Evolutionary conservation across 495 filamentous ascomycete species (phyloP).

Genomic region (Astrothelium macrocarpum): DNA sequence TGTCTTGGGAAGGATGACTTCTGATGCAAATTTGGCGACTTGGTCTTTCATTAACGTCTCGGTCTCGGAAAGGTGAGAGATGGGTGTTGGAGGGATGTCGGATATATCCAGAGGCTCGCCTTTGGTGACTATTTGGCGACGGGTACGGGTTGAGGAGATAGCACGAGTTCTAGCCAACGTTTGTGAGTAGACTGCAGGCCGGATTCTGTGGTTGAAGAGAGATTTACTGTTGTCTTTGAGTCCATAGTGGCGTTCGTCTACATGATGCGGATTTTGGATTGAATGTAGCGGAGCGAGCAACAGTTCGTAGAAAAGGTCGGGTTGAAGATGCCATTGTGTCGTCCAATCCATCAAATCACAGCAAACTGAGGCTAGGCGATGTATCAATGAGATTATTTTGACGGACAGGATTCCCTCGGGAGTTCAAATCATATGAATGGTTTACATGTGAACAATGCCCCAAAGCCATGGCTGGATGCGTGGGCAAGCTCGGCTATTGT

Average conservation of each 20-base stretch:
- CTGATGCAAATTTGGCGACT: conserved; percentile 82
- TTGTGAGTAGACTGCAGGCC: not conserved
- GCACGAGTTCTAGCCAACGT: not conserved
- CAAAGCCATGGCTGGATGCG: no score
- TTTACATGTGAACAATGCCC: no score
- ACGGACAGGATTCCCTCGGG: no score
- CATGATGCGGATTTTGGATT: not conserved
- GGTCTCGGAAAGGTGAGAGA: conserved; percentile 84
- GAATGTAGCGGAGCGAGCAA: not conserved
- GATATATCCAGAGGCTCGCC: conserved; percentile 48
- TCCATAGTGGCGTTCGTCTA: not conserved
- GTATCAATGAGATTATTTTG: no score
- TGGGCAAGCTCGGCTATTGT: no score
- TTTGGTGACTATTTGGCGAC: conserved; percentile 31
- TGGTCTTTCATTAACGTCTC: conserved; percentile 81
- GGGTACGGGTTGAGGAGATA: conserved; percentile 59
- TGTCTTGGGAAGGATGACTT: conserved; percentile 81
- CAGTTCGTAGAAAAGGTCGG: not conserved
- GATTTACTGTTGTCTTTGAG: conserved; percentile 1
- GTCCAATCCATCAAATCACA: no score
- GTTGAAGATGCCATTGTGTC: not conserved
- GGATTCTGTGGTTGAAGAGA: not conserved
- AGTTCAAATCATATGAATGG: no score
- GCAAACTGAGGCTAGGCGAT: no score
- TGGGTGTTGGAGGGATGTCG: conserved; percentile 76